Base-by-base conservation (phyloP, 2,329 filamentous ascomycete genomes). In the Exophiala dermatitidis region DNA sequence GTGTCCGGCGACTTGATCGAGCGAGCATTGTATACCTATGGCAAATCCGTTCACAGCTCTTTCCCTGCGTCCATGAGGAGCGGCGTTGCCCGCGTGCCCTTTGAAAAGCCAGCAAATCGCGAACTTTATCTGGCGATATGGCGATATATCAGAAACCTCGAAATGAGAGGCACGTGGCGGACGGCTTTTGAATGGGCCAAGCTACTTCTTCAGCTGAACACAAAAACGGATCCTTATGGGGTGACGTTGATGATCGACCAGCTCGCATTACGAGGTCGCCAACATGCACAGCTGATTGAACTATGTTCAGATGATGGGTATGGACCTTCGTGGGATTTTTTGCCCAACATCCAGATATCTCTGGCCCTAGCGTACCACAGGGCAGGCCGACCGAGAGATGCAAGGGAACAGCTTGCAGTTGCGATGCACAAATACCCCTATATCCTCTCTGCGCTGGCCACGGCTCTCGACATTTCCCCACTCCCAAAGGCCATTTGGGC, bases 141-240 rank as follows among this genome's bases (percentile, higher is more conserved):
- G 75, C 83, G 90, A 61, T 96, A 96, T 64, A 85, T 97, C 63
- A 82, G 81, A 62, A 93, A 88, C 60, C 75, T 98, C 26, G 79
- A 89, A 10, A 84, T 89, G 71, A 91, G 94, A 63, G 90, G 90
- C n/a, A 96, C 91, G 1, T 95, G 89, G 76, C 80, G 90, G 44
- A 97, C 93, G 0, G 89, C 90, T 0, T 82, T 95, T 45, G 93
- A 97, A 69, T 98, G 93, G 90, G 81, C 88, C 4, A 95, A 93
- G 71, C 72, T 97, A 4, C 74, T 96, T 6, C 77, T 94, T 31
- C 81, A 84, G 53, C 71, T 97, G 54, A 82, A 90, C 61, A 82
- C 83, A 2, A 72, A 77, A 45, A 73, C 76, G 3, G 93, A 98
- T 66, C 90, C 90, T 0, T 96, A 95, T 64, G 87, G 82, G 44